These are phyloP conservation scores for Hypocrella siamensis DNA, from an alignment of 2,329 filamentous ascomycete species.

Conservation along the genomic window DNA sequence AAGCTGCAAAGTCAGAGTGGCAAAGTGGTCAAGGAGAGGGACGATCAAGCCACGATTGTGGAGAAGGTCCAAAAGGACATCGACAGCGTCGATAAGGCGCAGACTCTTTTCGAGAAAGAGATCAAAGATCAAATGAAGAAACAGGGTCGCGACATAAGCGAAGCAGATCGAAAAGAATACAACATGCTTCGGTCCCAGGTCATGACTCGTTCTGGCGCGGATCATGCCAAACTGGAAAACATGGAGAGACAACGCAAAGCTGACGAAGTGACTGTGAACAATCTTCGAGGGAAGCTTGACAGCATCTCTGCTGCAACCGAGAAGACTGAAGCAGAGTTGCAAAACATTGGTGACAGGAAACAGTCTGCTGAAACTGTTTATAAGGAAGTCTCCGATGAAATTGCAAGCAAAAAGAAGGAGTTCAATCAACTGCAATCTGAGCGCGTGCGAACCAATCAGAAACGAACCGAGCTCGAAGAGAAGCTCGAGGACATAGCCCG, in stretches of 20 bases:
- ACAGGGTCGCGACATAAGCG: constrained; percentile 72
- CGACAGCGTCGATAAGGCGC: constrained; percentile 73
- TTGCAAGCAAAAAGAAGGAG: constrained; percentile 78
- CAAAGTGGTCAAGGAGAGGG: constrained; percentile 60
- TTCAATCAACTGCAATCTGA: constrained; percentile 77
- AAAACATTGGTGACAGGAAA: constrained; percentile 53
- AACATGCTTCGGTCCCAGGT: constrained; percentile 72
- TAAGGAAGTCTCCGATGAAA: constrained; percentile 58
- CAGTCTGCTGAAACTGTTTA: constrained; percentile 44
- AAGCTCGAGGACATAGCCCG: constrained; percentile 69
- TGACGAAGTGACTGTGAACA: constrained; percentile 81
- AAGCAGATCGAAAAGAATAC: constrained; percentile 80
- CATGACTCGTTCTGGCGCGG: constrained; percentile 63
- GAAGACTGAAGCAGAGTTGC: constrained; percentile 57
- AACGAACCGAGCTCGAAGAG: constrained; percentile 78
- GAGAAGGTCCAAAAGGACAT: constrained; percentile 69
- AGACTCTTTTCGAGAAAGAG: constrained; percentile 74
- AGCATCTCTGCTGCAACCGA: constrained; percentile 57
- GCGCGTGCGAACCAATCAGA: constrained; percentile 63
- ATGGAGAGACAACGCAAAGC: constrained; percentile 81
- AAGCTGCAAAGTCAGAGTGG: constrained; percentile 52
- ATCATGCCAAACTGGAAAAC: constrained; percentile 72
- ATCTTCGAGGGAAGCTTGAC: constrained; percentile 76
- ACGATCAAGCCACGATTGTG: constrained; percentile 51
- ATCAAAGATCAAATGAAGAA: constrained; percentile 75